Percentiles rank a stretch among this genome's conserved stretches.
These are phyloP conservation scores for Capsicum baccatum DNA, from an alignment of 257 asterid genomes.

Conservation along the genomic window DNA sequence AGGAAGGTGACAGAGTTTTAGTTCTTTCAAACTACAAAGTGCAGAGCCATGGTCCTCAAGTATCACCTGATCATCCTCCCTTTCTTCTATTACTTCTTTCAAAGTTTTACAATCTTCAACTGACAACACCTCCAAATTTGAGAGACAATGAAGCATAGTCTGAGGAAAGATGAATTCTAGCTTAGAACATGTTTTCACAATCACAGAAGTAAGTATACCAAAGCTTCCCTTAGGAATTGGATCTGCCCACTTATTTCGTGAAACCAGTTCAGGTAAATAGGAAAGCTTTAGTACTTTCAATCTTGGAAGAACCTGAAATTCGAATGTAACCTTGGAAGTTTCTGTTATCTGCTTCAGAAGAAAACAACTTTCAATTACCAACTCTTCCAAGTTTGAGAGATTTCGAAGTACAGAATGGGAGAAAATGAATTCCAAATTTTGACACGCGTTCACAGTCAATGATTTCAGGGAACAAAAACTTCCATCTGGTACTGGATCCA, in stretches of 20 bases:
- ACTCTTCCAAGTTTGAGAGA: slow-evolving; percentile 33
- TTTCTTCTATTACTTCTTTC: not conserved
- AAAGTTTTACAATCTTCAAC: not conserved
- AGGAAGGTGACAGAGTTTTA: not conserved
- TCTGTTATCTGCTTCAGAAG: slow-evolving; percentile 26
- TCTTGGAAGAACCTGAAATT: not conserved
- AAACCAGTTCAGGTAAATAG: slow-evolving; percentile 22
- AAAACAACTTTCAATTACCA: slow-evolving; percentile 35
- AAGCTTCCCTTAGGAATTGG: not conserved
- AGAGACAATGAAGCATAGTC: not conserved
- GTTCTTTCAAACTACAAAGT: not conserved
- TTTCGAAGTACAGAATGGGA: slow-evolving; percentile 25
- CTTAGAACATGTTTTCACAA: not conserved
- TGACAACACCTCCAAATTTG: not conserved
- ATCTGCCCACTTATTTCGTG: not conserved
- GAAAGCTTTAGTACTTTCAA: slow-evolving; percentile 1
- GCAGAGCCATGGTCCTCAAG: not conserved
- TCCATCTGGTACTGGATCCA: not conserved
- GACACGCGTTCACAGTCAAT: slow-evolving; percentile 28
- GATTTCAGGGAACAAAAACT: slow-evolving; percentile 32
- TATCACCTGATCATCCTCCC: not conserved
- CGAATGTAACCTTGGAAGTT: not conserved
- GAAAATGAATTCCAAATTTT: slow-evolving; percentile 27
- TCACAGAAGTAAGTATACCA: not conserved
- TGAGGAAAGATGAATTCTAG: not conserved